Evolutionary conservation across 1,284 basidiomycete species (phyloP).

Genomic region (Grifola frondosa): DNA sequence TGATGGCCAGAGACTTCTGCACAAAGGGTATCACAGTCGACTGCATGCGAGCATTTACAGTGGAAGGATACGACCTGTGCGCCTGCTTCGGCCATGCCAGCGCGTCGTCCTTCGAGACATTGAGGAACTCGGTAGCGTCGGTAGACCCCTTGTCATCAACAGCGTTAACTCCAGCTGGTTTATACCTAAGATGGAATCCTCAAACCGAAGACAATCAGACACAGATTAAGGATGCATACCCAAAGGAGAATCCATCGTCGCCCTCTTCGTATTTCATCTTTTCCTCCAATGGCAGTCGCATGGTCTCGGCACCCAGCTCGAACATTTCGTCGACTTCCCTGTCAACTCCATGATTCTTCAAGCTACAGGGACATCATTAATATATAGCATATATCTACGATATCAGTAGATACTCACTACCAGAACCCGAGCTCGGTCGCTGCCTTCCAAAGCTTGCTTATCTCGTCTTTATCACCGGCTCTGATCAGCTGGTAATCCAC

Average conservation of each 20-base stretch:
- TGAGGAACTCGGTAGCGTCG: constrained; percentile 35
- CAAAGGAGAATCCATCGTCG: constrained; percentile 32
- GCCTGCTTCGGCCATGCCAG: constrained; percentile 28
- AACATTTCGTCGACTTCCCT: constrained; percentile 34
- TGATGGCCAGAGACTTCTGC: constrained; percentile 30
- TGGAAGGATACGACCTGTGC: constrained; percentile 32
- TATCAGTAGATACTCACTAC: constrained; percentile 24
- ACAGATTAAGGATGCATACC: constrained; percentile 17
- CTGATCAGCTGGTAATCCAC: constrained; percentile 32
- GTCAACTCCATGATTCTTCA: constrained; percentile 37
- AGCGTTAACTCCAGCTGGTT: constrained; percentile 31
- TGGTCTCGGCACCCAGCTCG: constrained; percentile 33
- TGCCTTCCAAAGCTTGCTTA: constrained; percentile 28
- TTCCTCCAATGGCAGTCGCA: constrained; percentile 33
- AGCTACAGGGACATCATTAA: constrained; percentile 10
- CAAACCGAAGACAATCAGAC: too few relatives aligned
- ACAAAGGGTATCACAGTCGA: constrained; percentile 31
- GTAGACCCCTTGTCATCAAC: constrained; percentile 31
- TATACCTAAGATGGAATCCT: constrained; percentile 34
- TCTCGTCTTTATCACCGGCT: constrained; percentile 23
- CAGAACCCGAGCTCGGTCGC: constrained; percentile 31
- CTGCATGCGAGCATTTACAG: constrained; percentile 32
- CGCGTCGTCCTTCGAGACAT: constrained; percentile 32
- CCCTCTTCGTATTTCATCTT: constrained; percentile 36
- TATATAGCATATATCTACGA: neutral